Percentiles rank a stretch among this genome's conserved stretches.
Conservation (phyloP, 1,139 yeast genomes). For the Yamadazyma dendronema region DNA sequence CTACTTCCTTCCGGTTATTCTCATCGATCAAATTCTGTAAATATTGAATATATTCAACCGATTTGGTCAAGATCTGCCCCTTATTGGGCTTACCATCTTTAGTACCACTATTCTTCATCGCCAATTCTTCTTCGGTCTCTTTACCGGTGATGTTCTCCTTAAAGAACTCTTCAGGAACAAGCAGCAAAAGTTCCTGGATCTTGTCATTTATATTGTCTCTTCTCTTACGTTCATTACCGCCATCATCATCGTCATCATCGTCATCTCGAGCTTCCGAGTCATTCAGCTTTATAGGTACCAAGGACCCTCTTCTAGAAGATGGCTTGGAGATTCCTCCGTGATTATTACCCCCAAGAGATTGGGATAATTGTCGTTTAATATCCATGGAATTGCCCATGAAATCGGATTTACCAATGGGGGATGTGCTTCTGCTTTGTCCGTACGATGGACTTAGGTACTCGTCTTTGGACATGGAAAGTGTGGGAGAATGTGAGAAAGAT, state of each 20-base stretch:
- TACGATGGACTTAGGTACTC: conserved; percentile 9
- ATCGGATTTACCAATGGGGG: conserved; percentile 21
- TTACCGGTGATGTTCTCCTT: conserved; percentile 16
- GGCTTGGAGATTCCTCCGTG: conserved; percentile 44
- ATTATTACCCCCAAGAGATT: conserved; percentile 28
- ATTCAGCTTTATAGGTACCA: conserved; percentile 28
- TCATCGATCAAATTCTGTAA: conserved; percentile 77
- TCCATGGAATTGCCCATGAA: conserved; percentile 29
- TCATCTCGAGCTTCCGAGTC: conserved; percentile 29
- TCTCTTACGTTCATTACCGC: conserved; percentile 61
- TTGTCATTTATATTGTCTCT: conserved; percentile 88
- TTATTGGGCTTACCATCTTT: conserved; percentile 92
- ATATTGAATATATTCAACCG: conserved; percentile 78
- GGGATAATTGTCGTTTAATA: conserved; percentile 25
- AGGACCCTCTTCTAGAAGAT: conserved; percentile 38
- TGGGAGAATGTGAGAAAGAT: too few relatives aligned
- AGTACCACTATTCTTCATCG: conserved; percentile 57
- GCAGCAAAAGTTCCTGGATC: conserved; percentile 72
- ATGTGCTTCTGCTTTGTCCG: conserved; percentile 6
- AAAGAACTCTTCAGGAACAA: conserved; percentile 67
- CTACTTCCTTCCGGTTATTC: conserved; percentile 75
- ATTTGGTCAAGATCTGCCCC: conserved; percentile 82
- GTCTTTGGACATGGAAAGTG: conserved; percentile 10
- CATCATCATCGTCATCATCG: conserved; percentile 34
- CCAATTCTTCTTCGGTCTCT: conserved; percentile 25